Evolutionary conservation across 371 early-diverging fungal species (phyloP).

Genomic region (Caulochytrium protostelioides): DNA sequence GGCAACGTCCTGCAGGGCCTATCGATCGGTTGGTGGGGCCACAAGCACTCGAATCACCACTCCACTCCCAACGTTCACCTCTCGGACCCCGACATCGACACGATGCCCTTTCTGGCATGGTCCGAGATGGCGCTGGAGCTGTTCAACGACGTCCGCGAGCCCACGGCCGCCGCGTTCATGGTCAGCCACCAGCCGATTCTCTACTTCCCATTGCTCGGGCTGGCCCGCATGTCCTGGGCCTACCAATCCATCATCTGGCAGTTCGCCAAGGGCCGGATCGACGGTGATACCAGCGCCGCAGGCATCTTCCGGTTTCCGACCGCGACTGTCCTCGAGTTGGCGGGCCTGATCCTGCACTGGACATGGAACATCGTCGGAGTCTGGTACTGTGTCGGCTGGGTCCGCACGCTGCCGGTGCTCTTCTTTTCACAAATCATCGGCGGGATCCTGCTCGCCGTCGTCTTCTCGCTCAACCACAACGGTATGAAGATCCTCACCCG

Average conservation of each 20-base stretch:
- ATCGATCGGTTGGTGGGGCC: slow-evolving; percentile 61
- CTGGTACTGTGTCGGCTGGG: slow-evolving; percentile 25
- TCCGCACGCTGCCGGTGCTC: slow-evolving; percentile 39
- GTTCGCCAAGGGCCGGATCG: slow-evolving; percentile 27
- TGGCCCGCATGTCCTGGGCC: slow-evolving; percentile 47
- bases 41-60: slow-evolving; percentile 80
- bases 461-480: slow-evolving; percentile 69
- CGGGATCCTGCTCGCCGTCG: slow-evolving; percentile 54
- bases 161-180: slow-evolving; percentile 41
- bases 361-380: slow-evolving; percentile 36
- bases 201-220: slow-evolving; percentile 55
- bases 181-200: slow-evolving; percentile 52
- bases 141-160: slow-evolving; percentile 44
- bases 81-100: slow-evolving; percentile 72
- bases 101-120: slow-evolving; percentile 63
- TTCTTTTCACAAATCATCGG: slow-evolving; percentile 43
- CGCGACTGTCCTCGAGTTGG: slow-evolving; percentile 25
- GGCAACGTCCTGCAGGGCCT: slow-evolving; percentile 64
- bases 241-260: slow-evolving; percentile 41
- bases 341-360: slow-evolving; percentile 44
- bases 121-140: slow-evolving; percentile 53
- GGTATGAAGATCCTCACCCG: slow-evolving; percentile 65
- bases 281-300: too few species aligned
- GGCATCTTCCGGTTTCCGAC: slow-evolving; percentile 13
- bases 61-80: slow-evolving; percentile 58